Percentiles rank a stretch among this genome's conserved stretches.
Evolutionary conservation across 2,329 filamentous ascomycete species (phyloP).

Genomic region (Coleophoma crateriformis): DNA sequence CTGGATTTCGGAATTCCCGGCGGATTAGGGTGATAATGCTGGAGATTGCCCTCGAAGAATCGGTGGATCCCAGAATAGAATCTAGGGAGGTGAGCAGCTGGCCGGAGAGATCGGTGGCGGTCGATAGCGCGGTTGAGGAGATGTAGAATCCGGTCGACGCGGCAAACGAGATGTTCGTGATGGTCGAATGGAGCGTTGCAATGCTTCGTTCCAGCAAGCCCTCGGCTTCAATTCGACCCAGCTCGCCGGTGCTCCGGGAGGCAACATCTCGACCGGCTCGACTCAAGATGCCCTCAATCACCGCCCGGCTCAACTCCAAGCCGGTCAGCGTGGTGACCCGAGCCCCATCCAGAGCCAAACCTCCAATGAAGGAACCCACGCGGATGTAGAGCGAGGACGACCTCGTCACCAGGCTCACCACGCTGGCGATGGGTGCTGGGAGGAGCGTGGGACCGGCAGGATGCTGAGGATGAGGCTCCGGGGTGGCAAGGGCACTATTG

Average conservation of each 20-base stretch:
- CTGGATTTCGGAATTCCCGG: constrained; percentile 58
- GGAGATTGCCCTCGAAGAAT: constrained; percentile 61
- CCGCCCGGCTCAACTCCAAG: constrained; percentile 29
- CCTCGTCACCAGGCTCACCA: constrained; percentile 54
- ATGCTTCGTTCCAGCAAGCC: constrained; percentile 50
- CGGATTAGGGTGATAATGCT: constrained; percentile 60
- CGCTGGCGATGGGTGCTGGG: constrained; percentile 49
- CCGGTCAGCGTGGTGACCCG: constrained; percentile 30
- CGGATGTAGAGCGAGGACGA: constrained; percentile 46
- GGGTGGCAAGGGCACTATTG: background rate
- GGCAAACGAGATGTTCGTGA: constrained; percentile 55
- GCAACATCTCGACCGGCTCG: constrained; percentile 30
- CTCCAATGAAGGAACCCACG: constrained; percentile 30
- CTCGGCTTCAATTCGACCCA: constrained; percentile 48
- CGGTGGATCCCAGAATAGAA: constrained; percentile 62
- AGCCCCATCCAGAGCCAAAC: constrained; percentile 29
- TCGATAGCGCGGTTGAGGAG: constrained; percentile 47
- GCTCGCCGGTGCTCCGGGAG: constrained; percentile 26
- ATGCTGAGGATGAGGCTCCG: background rate
- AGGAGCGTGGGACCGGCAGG: constrained; percentile 42
- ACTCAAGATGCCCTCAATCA: constrained; percentile 30
- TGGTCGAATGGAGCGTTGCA: constrained; percentile 49
- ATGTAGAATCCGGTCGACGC: constrained; percentile 55
- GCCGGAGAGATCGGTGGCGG: constrained; percentile 51
- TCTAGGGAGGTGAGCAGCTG: constrained; percentile 54